Percentiles rank a stretch among this genome's conserved stretches.
These are phyloP conservation scores for Ilyonectria sp. DNA, from an alignment of 2,329 filamentous ascomycete species.

Conservation along the genomic window DNA sequence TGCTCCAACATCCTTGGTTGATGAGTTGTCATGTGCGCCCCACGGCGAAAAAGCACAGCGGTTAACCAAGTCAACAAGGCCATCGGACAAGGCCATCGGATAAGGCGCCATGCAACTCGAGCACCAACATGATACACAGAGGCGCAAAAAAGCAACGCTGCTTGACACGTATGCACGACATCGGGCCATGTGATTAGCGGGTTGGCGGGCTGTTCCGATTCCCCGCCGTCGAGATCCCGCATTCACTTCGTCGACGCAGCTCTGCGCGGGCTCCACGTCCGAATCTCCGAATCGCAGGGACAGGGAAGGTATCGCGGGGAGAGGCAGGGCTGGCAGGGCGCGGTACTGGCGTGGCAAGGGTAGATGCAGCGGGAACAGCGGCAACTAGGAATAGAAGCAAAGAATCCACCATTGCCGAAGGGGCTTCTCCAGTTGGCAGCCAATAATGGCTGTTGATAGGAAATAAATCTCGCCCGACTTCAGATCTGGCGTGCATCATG, in stretches of 20 bases:
- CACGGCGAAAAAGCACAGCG: constrained; percentile 21
- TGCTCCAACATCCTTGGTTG: constrained; percentile 17
- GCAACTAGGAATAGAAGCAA: constrained; percentile 16
- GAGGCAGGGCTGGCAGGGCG: not conserved
- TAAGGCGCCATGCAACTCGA: not conserved
- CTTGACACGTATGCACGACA: constrained; percentile 20
- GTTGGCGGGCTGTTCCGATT: constrained; percentile 27
- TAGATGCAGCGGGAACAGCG: constrained; percentile 24
- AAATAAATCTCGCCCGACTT: constrained; percentile 11
- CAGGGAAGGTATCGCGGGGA: constrained; percentile 7
- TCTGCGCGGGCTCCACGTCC: constrained; percentile 19
- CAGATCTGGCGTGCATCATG: constrained; percentile 25
- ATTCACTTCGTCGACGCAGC: constrained; percentile 24
- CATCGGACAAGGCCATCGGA: constrained; percentile 9
- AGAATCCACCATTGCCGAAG: constrained; percentile 11
- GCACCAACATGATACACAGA: constrained; percentile 8
- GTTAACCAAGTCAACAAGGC: constrained; percentile 8
- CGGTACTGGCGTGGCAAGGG: not conserved
- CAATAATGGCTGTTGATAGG: constrained; percentile 5
- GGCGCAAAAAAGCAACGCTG: constrained; percentile 7
- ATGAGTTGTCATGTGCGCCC: constrained; percentile 30
- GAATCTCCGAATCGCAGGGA: constrained; percentile 3
- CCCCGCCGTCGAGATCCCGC: constrained; percentile 20
- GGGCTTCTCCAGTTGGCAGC: not conserved
- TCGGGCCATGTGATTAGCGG: constrained; percentile 27